Evolutionary conservation across 2,329 filamentous ascomycete genomes (phyloP).

Genomic region (Neodidymelliopsis sp.): DNA sequence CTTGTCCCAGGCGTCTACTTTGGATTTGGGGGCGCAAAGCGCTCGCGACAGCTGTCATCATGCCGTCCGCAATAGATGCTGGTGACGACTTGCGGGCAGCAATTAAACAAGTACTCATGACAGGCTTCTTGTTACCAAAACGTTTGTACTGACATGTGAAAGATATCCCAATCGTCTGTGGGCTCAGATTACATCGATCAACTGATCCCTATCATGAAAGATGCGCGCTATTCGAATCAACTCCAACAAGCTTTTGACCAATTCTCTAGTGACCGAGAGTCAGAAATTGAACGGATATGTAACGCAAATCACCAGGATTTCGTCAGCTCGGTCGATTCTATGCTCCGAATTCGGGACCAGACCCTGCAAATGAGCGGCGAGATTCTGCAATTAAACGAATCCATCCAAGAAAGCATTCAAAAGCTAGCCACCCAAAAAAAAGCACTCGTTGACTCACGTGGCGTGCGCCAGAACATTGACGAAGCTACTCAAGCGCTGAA

Average conservation of each 20-base stretch:
- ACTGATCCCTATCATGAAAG: conserved; percentile 90
- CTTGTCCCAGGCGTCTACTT: neutral
- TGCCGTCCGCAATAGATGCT: conserved; percentile 51
- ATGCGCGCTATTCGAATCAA: conserved; percentile 79
- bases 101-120: conserved; percentile 59
- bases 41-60: conserved; percentile 28
- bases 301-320: conserved; percentile 98
- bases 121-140: neutral
- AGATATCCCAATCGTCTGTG: conserved; percentile 93
- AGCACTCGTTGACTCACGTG: conserved; percentile 87
- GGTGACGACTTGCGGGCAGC: conserved; percentile 58
- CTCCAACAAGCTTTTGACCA: conserved; percentile 80
- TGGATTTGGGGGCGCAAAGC: conserved; percentile 3
- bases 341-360: conserved; percentile 90
- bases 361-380: conserved; percentile 89
- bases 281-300: conserved; percentile 92
- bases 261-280: conserved; percentile 85
- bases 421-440: conserved; percentile 94
- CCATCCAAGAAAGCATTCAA: conserved; percentile 93
- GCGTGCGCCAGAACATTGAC: conserved; percentile 93
- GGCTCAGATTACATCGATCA: conserved; percentile 96
- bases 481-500: conserved; percentile 88
- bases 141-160: conserved; percentile 24
- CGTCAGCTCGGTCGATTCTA: conserved; percentile 87
- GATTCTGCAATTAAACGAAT: conserved; percentile 90